A percentile compares a stretch with the other conserved stretches of the same genome.
phyloP scores from a whole-genome alignment of 176 grass and related monocot genomes.

The Pontederia paniculata region DNA sequence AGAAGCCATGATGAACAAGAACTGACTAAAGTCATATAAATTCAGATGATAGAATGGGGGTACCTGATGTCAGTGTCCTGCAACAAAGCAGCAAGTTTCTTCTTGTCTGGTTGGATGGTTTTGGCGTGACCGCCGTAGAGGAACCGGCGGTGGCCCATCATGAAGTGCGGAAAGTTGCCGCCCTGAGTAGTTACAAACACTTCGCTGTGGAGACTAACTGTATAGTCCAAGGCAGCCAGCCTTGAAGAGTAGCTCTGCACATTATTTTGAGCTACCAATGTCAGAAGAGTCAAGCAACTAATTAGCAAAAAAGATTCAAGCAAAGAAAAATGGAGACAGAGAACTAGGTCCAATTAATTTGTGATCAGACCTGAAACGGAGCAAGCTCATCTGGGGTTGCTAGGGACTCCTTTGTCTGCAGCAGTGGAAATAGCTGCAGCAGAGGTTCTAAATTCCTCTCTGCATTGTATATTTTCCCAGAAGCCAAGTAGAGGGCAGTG shows the following conservation, averaged over 20 bases:
- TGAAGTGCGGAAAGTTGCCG: constrained; percentile 15
- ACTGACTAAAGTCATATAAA: not conserved
- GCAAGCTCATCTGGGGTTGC: constrained; percentile 12
- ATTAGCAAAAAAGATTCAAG: not conserved
- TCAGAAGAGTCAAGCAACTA: not conserved
- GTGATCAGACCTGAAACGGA: constrained; percentile 8
- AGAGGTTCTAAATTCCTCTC: constrained; percentile 14
- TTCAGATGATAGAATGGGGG: not conserved
- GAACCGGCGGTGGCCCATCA: constrained; percentile 16
- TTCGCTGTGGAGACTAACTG: constrained; percentile 15
- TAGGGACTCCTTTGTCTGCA: constrained; percentile 14
- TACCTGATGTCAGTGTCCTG: constrained; percentile 7
- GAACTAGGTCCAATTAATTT: no score
- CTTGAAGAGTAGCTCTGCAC: constrained; percentile 11
- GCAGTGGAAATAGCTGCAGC: constrained; percentile 13
- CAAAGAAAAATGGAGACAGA: no score
- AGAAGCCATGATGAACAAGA: not conserved
- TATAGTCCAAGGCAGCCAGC: constrained; percentile 15
- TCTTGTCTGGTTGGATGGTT: constrained; percentile 14
- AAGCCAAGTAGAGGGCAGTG: constrained; percentile 14
- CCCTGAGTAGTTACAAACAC: constrained; percentile 20
- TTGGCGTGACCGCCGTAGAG: constrained; percentile 16
- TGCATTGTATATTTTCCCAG: constrained; percentile 16
- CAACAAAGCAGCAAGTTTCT: constrained; percentile 2
- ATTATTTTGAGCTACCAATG: not conserved